Percentiles rank a stretch among this genome's conserved stretches.
Evolutionary conservation across 2,329 filamentous ascomycete genomes (phyloP).

Genomic region (Capronia coronata): DNA sequence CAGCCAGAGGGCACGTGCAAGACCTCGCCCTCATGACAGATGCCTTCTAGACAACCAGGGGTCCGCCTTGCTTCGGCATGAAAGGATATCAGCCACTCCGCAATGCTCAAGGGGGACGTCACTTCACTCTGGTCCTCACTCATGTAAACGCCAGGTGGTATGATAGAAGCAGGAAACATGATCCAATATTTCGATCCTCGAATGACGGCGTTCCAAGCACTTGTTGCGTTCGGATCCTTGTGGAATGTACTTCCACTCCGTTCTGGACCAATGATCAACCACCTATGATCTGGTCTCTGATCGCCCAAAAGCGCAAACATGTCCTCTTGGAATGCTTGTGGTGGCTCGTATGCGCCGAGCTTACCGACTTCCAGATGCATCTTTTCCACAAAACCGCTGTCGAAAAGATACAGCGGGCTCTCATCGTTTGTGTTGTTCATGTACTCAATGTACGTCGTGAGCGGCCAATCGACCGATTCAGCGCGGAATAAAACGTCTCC

Average conservation of each 20-base stretch:
- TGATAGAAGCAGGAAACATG: constrained; percentile 72
- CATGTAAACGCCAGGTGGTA: constrained; percentile 78
- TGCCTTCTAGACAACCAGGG: constrained; percentile 74
- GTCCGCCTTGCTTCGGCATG: constrained; percentile 72
- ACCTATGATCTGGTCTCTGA: constrained; percentile 78
- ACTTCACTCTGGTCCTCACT: constrained; percentile 87
- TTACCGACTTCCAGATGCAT: constrained; percentile 60
- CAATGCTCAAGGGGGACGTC: constrained; percentile 86
- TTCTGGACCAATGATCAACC: constrained; percentile 84
- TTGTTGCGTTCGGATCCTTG: constrained; percentile 65
- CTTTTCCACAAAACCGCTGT: constrained; percentile 78
- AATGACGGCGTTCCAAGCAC: constrained; percentile 91
- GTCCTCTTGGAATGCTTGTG: constrained; percentile 78
- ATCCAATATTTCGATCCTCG: constrained; percentile 95
- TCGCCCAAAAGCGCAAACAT: constrained; percentile 71
- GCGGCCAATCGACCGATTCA: constrained; percentile 87
- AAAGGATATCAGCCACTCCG: constrained; percentile 91
- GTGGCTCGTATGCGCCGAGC: constrained; percentile 64
- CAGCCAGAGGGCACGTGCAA: constrained; percentile 89
- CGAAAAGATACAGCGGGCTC: constrained; percentile 87
- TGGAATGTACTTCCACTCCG: constrained; percentile 91
- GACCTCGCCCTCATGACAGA: constrained; percentile 78
- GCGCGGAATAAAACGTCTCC: constrained; percentile 68
- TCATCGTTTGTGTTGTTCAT: constrained; percentile 76
- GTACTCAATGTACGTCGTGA: constrained; percentile 74